Evolutionary conservation across 495 filamentous ascomycete species (phyloP), one percentile per base, ranked within the genome.

Genomic region (Astrothelium subdiscretum): DNA sequence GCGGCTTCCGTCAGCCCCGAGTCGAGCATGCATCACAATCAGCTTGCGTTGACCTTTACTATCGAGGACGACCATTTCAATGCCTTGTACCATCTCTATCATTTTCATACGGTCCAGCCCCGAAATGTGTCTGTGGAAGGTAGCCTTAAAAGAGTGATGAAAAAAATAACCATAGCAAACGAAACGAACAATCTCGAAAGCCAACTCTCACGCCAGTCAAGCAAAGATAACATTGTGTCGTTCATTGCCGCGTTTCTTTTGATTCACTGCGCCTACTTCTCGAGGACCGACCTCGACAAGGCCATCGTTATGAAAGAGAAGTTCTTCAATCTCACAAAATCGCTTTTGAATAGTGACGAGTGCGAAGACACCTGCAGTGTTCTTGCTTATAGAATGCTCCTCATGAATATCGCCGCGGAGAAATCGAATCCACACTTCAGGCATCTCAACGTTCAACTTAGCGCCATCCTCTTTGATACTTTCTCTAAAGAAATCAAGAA

Each of bases 1-100:
- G 95, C 95, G 13, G 82, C 83, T 63, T 81, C 85, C 51, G 81
- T 97, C 60, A 81, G 87, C 62, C 92, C 95, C 22, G 76, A 83
- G 1, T 89, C 88, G 43, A 92, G 92, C 31, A 80, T 82, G 31
- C 87, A 90, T 42, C 86, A 95, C 69, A 92, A 98, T 66, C 94
- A 97, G 72, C 79, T 90, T 70, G 91, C 90, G 0, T 87, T 97
- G 18, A 87, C 97, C 62, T 85, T 89, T 31, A 79, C 85, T 43
- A 85, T 86, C 57, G 86, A 89, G 68, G 80, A 76, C 20, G 85
- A 90, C 63, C 88, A 95, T 70, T 79, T 97, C 26, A 81, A 88
- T 26, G 85, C 90, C 2, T 87, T 90, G 0, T 97, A 97, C 69
- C 85, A 97, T 73, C 80, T 97, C 13, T 96, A 95, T 68, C 82